Conservation (phyloP, 257 asterid species). For the Ilex aquifolium region DNA sequence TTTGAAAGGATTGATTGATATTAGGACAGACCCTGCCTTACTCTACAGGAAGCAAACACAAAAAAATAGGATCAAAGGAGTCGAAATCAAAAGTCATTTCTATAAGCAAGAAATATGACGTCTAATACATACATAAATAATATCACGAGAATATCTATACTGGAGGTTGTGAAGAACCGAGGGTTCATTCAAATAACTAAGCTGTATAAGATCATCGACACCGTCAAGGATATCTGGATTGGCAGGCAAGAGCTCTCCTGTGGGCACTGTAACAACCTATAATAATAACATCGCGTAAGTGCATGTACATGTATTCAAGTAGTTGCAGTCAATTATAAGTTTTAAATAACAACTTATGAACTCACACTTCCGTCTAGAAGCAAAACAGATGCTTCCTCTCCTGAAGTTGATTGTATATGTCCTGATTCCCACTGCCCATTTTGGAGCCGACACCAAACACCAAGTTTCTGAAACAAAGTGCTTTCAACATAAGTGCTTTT, state of each 20-base stretch:
- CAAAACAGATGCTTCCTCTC: conserved; percentile 59
- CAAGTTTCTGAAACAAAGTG: conserved; percentile 53
- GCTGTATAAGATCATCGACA: conserved; percentile 86
- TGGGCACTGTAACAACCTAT: conserved; percentile 57
- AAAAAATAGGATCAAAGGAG: conserved; percentile 15
- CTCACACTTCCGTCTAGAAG: conserved; percentile 68
- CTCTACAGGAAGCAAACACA: conserved; percentile 46
- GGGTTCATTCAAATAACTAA: conserved; percentile 86
- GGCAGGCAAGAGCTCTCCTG: conserved; percentile 69
- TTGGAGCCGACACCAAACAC: conserved; percentile 65
- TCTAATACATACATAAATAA: conserved; percentile 56
- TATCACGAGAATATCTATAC: conserved; percentile 56
- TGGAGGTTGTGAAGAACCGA: conserved; percentile 88
- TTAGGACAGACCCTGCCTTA: conserved; percentile 84
- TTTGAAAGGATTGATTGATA: conserved; percentile 91
- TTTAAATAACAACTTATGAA: conserved; percentile 17
- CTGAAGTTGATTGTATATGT: conserved; percentile 64
- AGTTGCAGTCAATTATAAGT: conserved; percentile 12
- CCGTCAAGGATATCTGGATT: conserved; percentile 87
- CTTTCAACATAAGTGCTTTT: conserved; percentile 7
- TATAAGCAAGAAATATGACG: conserved; percentile 5
- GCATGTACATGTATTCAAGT: conserved; percentile 2
- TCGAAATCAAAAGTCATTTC: conserved; percentile 7
- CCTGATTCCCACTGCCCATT: conserved; percentile 70
- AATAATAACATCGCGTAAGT: conserved; percentile 19